Base-by-base conservation (phyloP, 2,329 filamentous ascomycete species). In the Exophiala sp. region DNA sequence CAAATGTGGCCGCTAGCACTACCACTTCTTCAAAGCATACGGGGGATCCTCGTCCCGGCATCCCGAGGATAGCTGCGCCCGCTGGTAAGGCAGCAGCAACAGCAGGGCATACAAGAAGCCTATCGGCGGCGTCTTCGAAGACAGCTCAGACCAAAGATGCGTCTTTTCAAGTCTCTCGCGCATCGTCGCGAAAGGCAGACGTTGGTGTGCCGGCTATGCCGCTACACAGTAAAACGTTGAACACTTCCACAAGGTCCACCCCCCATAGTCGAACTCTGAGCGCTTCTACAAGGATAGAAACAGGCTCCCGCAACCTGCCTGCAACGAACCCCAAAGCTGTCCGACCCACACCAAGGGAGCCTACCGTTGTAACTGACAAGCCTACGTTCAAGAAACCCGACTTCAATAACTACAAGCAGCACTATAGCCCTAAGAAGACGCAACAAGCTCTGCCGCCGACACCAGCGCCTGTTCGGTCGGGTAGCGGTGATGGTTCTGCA, bases 331-430 rank as follows among this genome's bases (percentile, higher is more conserved):
- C 18, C 24, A 37, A 42, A 34, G 18, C n/a, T 22, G 14, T 21
- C 29, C 30, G 40, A 13, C 41, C 32, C 21, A 8, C 23, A 18
- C n/a, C 32, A 11, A 37, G 24, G n/a, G 39, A 10, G n/a, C 3
- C 39, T 10, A 42, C 22, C 27, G 14, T 22, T 4, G 11, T 19
- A 10, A 18, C 13, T 32, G 40, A 43, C 16, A 29, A 30, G 23
- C 23, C 40, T 2, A 16, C 41, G 11, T 13, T 32, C 16, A 35
- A 10, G 13, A 65, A 65, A 38, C 55, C 64, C 16, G 62, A 63
- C 16, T 67, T 69, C 43, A 62, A 65, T 14, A 68, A 63, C 1
- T 65, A 64, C 39, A 68, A 70, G 53, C 69, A 70, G 52, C 63
- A 64, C 8, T 66, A 62, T 43, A 68, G 64, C 7, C 67, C 67